A percentile compares a stretch with the other conserved stretches of the same genome.
phyloP scores from a whole-genome alignment of 352 stramenopile species.

The Phytophthora tubulina region DNA sequence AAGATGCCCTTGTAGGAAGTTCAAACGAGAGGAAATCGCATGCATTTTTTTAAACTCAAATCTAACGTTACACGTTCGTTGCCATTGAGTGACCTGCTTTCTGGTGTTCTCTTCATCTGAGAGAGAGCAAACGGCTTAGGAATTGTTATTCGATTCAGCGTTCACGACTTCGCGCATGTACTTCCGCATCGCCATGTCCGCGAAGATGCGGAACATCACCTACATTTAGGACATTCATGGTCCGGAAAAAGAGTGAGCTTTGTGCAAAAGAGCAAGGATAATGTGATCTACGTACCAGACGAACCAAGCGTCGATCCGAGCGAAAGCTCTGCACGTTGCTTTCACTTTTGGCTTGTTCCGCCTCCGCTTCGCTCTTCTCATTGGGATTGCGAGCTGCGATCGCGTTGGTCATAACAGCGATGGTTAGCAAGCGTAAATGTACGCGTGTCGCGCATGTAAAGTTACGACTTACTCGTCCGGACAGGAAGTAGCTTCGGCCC shows the following conservation, averaged over 20 bases:
- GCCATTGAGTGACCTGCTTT: conserved; percentile 4
- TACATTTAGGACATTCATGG: conserved; percentile 11
- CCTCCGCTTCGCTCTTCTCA: conserved; percentile 66
- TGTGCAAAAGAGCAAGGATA: conserved; percentile 2
- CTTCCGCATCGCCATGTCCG: conserved; percentile 72
- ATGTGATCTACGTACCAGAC: conserved; percentile 49
- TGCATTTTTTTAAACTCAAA: conserved; percentile 34
- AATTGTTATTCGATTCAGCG: conserved; percentile 15
- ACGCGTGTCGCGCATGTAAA: too few species aligned
- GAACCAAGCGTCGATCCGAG: conserved; percentile 78
- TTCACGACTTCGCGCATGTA: conserved; percentile 61
- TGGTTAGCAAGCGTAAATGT: neutral
- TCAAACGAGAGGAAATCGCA: conserved; percentile 11
- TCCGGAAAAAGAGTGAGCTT: neutral
- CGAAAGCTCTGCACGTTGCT: conserved; percentile 85
- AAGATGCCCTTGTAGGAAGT: neutral
- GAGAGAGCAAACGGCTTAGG: too few species aligned
- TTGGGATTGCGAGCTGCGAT: conserved; percentile 47
- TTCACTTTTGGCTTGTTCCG: conserved; percentile 68
- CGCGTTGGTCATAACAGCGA: neutral
- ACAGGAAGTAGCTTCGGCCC: conserved; percentile 73
- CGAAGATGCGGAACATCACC: conserved; percentile 78
- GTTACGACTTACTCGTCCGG: conserved; percentile 47
- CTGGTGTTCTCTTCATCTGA: conserved; percentile 18
- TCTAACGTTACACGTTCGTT: conserved; percentile 23